These are phyloP conservation scores for Cladobotryum mycophilum DNA, from an alignment of 2,329 filamentous ascomycete species.

Conservation along the genomic window DNA sequence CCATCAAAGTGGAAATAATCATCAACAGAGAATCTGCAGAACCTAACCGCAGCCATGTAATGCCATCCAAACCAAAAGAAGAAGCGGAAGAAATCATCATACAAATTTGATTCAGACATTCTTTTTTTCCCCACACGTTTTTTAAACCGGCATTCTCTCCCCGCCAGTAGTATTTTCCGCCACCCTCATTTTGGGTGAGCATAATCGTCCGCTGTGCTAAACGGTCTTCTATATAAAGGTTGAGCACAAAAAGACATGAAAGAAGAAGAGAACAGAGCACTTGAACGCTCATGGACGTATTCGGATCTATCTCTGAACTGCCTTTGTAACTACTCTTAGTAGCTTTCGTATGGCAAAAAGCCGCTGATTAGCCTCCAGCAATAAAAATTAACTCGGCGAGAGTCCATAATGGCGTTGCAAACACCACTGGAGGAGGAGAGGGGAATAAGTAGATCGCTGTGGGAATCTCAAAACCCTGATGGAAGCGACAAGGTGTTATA, in stretches of 20 bases:
- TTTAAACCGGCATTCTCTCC: neutral
- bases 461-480: neutral
- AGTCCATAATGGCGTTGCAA: neutral
- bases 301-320: no score
- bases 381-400: no score
- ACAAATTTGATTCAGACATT: conserved; percentile 7
- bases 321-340: no score
- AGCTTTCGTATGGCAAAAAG: no score
- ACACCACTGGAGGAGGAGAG: neutral
- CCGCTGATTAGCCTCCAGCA: no score
- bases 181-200: neutral
- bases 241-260: conserved; percentile 1
- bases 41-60: conserved; percentile 3
- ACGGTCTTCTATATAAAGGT: conserved; percentile 4
- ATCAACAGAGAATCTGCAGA: neutral
- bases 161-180: neutral
- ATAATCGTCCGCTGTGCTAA: conserved; percentile 1
- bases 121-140: neutral
- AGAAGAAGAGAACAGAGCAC: neutral
- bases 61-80: conserved; percentile 10
- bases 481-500: neutral
- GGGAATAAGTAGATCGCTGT: conserved; percentile 6
- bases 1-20: neutral
- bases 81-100: conserved; percentile 7
- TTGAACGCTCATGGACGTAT: no score